Evolutionary conservation across 331 rosid species (phyloP).

Genomic region (Cydonia oblonga): DNA sequence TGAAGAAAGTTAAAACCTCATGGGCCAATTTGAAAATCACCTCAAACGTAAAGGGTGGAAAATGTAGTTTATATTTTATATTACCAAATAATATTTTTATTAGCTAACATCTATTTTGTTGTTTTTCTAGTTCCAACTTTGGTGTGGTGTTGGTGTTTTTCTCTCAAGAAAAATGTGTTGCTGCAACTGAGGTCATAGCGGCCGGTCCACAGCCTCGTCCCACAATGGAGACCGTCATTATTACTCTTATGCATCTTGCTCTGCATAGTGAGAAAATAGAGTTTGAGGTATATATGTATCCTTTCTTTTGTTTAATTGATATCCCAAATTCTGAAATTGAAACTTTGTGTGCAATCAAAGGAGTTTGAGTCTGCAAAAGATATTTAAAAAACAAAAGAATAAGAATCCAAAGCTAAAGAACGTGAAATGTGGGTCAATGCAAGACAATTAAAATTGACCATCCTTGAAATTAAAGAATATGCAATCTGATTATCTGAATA

Average conservation of each 20-base stretch:
- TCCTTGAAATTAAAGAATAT: no score
- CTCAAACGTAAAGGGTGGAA: no score
- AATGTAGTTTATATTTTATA: background rate
- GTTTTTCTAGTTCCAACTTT: conserved; percentile 59
- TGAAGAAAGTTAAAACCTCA: no score
- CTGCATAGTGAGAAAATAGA: conserved; percentile 75
- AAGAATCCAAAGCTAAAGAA: background rate
- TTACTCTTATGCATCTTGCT: conserved; percentile 86
- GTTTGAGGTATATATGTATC: conserved; percentile 40
- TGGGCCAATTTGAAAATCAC: no score
- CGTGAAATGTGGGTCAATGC: background rate
- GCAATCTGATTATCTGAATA: no score
- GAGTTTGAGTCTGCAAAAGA: background rate
- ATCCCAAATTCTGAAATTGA: background rate
- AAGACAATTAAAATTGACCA: background rate
- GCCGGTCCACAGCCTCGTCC: conserved; percentile 68
- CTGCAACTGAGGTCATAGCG: conserved; percentile 64
- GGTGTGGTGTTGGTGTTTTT: conserved; percentile 59
- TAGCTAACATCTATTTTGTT: conserved; percentile 2
- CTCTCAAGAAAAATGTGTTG: conserved; percentile 46
- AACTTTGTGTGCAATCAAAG: background rate
- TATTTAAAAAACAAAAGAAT: background rate
- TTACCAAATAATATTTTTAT: background rate
- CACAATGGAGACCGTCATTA: conserved; percentile 58
- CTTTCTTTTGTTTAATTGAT: no score